Percentiles rank a stretch among this genome's conserved stretches.
These are phyloP conservation scores for Boletus semigastroideus DNA, from an alignment of 1,284 basidiomycete genomes.

Conservation along the genomic window DNA sequence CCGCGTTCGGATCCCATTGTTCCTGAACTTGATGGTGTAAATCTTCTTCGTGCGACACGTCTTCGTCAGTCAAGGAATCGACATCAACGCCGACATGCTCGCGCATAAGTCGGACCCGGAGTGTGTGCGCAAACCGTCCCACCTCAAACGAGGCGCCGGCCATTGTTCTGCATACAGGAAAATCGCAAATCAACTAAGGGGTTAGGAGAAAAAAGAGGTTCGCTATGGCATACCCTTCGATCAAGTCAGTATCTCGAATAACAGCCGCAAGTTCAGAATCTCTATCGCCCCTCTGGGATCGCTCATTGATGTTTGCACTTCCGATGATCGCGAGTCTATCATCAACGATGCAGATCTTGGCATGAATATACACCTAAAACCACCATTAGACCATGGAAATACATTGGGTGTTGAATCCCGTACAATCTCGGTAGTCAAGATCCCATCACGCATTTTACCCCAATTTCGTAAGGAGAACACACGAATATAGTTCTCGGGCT, in stretches of 20 bases:
- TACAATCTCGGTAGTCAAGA: conserved; percentile 88
- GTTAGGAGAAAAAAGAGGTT: not conserved
- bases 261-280: conserved; percentile 95
- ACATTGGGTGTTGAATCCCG: conserved; percentile 8
- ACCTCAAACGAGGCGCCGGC: conserved; percentile 94
- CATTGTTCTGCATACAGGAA: conserved; percentile 67
- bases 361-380: conserved; percentile 84
- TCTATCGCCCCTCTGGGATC: conserved; percentile 92
- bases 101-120: conserved; percentile 92
- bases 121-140: conserved; percentile 93
- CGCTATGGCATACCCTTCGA: conserved; percentile 64
- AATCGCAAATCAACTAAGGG: conserved; percentile 3
- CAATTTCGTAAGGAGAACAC: conserved; percentile 93
- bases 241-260: conserved; percentile 96
- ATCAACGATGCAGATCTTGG: conserved; percentile 85
- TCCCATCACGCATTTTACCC: conserved; percentile 86
- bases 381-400: conserved; percentile 4
- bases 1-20: conserved; percentile 78
- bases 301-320: conserved; percentile 99
- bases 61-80: conserved; percentile 83
- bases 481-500: conserved; percentile 93
- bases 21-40: conserved; percentile 55
- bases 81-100: conserved; percentile 97
- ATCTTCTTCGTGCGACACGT: conserved; percentile 60
- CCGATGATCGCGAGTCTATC: conserved; percentile 97